Percentiles rank a stretch among this genome's conserved stretches.
Evolutionary conservation across 306 rosid genomes (phyloP).

Genomic region (Erythrophleum fordii): DNA sequence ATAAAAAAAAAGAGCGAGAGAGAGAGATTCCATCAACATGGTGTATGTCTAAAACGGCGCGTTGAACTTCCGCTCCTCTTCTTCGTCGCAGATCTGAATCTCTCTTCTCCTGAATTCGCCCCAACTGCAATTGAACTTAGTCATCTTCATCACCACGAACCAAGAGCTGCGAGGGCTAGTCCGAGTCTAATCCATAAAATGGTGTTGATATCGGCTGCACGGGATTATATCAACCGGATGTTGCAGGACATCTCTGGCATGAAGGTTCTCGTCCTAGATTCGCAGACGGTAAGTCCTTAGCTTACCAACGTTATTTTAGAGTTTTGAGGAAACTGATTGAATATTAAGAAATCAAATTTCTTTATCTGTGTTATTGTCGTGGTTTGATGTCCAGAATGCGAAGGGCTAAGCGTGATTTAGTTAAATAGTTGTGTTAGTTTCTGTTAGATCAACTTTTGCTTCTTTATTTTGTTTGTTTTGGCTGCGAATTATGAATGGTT

Average conservation of each 20-base stretch:
- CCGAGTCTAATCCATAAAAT: conserved; percentile 34
- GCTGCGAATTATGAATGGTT: not conserved
- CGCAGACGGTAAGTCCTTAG: conserved; percentile 70
- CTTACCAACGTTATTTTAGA: conserved; percentile 26
- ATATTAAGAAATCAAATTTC: not conserved
- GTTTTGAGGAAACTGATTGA: conserved; percentile 20
- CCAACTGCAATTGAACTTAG: not conserved
- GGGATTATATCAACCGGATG: conserved; percentile 91
- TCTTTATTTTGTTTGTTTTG: not conserved
- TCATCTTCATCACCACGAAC: not conserved
- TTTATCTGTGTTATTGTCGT: not conserved
- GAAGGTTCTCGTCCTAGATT: conserved; percentile 97
- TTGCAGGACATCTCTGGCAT: conserved; percentile 97
- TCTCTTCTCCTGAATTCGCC: not conserved
- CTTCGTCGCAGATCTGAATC: not conserved
- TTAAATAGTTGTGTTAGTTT: not conserved
- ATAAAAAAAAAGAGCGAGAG: too few species aligned
- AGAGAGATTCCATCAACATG: too few species aligned
- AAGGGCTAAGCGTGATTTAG: conserved; percentile 13
- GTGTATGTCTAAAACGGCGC: not conserved
- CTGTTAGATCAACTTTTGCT: conserved; percentile 3
- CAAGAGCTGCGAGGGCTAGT: not conserved
- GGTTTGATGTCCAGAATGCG: not conserved
- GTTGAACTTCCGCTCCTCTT: not conserved
- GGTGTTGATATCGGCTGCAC: conserved; percentile 74